Evolutionary conservation across 164 flowering plant species (phyloP), one percentile per base, ranked within the genome.

Genomic region (Vitis riparia): DNA sequence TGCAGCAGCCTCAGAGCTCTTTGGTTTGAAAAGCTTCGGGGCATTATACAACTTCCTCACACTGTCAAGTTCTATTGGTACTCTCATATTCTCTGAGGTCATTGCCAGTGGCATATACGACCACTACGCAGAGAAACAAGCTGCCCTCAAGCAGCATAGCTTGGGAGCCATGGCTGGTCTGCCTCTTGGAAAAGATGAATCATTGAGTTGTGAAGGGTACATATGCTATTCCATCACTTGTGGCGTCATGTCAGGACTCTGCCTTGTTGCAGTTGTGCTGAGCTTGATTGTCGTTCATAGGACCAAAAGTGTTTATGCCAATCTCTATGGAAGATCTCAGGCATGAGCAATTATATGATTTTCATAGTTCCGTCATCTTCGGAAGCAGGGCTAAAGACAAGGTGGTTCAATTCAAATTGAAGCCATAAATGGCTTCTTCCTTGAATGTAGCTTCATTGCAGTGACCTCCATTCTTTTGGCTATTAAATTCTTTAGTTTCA

Each of bases 61-160:
- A 51, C 49, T 86, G 56, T 79, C 86, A 27, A 79, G 73, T 57
- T 86, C 86, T 17, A 76, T 72, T 2, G 89, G 90, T 7, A 79
- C 88, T 7, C 77, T 88, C 0, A 30, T 87, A 11, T 87, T 84
- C 65, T 84, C 88, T 10, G 85, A 82, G 12, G 70, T 81, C 29
- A 79, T 88, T 51, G 92, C 89, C 8, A 84, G 88, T 65, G 73
- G 77, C 6, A 78, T 88, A 44, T 86, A 88, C 56, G 92, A 86
- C 64, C 68, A 81, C 13, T 76, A 81, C 47, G 89, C 89, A 11
- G 80, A 80, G 65, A 73, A 81, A 63, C 87, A 85, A 65, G 68
- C 81, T 37, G 68, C 52, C 12, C 68, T 47, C 15, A 67, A 27
- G 1, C 44, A 29, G 6, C 68, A 23, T 12, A 37, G 14, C 32